Evolutionary conservation across 1,284 basidiomycete genomes (phyloP).

Genomic region (Austropuccinia psidii): DNA sequence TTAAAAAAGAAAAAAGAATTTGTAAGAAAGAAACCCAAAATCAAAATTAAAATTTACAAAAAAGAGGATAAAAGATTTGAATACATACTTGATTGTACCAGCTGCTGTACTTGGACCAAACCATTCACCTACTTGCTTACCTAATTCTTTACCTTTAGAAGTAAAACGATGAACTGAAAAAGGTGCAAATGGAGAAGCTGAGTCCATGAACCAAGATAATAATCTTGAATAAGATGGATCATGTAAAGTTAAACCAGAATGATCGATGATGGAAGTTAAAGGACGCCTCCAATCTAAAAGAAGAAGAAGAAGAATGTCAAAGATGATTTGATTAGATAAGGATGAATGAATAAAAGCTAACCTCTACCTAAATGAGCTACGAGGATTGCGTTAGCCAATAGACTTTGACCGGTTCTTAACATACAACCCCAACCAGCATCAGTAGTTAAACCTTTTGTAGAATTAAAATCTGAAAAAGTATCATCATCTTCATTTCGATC

Average conservation of each 20-base stretch:
- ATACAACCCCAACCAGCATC: constrained; percentile 98
- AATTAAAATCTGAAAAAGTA: background rate
- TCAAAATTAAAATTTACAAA: background rate
- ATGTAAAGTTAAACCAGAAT: background rate
- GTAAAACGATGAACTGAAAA: constrained; percentile 97
- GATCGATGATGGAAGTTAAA: constrained; percentile 47
- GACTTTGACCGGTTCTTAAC: constrained; percentile 84
- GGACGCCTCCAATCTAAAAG: constrained; percentile 70
- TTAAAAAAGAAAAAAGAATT: background rate
- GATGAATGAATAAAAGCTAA: constrained; percentile 50
- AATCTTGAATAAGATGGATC: constrained; percentile 67
- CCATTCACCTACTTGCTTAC: constrained; percentile 94
- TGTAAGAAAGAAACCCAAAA: background rate
- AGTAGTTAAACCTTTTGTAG: constrained; percentile 66
- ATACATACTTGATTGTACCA: constrained; percentile 76
- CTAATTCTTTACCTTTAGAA: constrained; percentile 74
- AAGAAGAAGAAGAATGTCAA: background rate
- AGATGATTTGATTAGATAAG: background rate
- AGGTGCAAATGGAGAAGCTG: constrained; percentile 74
- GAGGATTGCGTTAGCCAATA: constrained; percentile 80
- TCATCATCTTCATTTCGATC: constrained; percentile 10
- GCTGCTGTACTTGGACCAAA: constrained; percentile 96
- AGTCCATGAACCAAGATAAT: constrained; percentile 89
- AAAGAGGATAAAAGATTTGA: constrained; percentile 42
- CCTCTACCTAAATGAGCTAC: constrained; percentile 77